Conservation (phyloP, 192 early-diverging fungal genomes). For the Gigaspora rosea region DNA sequence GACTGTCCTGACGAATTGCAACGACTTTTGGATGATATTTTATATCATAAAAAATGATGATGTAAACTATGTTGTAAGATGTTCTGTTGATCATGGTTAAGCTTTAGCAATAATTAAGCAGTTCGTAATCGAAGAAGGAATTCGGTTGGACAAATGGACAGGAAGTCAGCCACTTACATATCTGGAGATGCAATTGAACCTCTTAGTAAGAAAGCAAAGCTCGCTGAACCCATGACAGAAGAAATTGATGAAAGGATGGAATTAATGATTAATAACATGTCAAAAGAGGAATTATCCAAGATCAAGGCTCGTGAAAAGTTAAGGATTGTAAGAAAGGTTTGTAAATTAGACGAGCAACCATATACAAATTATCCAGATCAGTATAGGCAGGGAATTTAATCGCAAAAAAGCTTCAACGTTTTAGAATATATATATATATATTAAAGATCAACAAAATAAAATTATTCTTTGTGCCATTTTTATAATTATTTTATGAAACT, state of each 20-base stretch:
- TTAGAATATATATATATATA: too few relatives aligned
- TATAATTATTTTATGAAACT: too few relatives aligned
- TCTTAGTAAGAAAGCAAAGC: constrained; percentile 8
- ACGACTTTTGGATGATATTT: neutral
- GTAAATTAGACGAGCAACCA: neutral
- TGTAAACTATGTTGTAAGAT: neutral
- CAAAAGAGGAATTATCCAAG: constrained; percentile 5
- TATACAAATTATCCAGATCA: too few relatives aligned
- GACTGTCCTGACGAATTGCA: neutral
- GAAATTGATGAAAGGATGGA: neutral
- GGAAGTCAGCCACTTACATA: neutral
- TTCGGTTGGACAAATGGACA: neutral
- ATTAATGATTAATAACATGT: constrained; percentile 5
- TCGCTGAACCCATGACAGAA: neutral
- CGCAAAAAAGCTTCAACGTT: too few relatives aligned
- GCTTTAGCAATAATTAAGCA: constrained; percentile 9
- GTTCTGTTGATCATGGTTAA: neutral
- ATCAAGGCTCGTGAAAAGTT: neutral
- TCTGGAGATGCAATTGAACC: neutral
- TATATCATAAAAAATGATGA: neutral
- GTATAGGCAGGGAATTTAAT: too few relatives aligned
- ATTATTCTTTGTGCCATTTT: too few relatives aligned
- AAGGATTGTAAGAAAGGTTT: neutral
- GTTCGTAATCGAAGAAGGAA: constrained; percentile 7
- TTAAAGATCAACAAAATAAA: too few relatives aligned